Conservation (phyloP, 2,329 filamentous ascomycete genomes). For the Hypoxylon sp. region DNA sequence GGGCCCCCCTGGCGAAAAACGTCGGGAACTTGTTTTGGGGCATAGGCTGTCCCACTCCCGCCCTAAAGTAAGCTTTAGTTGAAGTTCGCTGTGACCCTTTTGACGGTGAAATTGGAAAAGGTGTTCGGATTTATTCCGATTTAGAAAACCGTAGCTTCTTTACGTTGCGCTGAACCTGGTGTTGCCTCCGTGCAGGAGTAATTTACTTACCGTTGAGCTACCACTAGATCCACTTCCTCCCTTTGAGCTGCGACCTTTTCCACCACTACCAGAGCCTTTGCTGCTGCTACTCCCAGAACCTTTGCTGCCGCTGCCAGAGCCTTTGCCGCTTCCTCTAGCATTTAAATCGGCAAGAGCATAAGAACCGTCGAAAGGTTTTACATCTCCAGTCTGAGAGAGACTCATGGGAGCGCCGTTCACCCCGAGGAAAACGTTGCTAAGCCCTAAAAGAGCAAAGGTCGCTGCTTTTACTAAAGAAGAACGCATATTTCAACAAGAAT, state of each 20-base stretch:
- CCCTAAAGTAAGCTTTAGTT: background rate
- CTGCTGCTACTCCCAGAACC: background rate
- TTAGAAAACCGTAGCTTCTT: no score
- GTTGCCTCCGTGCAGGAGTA: background rate
- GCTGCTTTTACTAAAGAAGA: background rate
- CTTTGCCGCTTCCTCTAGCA: background rate
- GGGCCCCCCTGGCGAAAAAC: background rate
- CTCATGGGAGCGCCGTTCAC: background rate
- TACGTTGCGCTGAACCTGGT: no score
- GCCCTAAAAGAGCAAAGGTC: background rate
- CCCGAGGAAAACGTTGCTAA: background rate
- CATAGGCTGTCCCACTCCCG: background rate
- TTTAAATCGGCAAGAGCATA: background rate
- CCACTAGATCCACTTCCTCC: background rate
- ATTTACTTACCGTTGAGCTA: background rate
- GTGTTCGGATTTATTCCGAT: no score
- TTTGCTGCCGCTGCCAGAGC: no score
- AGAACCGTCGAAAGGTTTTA: background rate
- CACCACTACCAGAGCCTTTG: background rate
- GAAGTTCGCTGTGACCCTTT: background rate
- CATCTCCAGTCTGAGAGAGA: background rate
- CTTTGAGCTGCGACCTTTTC: background rate
- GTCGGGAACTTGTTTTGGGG: background rate
- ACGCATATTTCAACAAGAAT: background rate
- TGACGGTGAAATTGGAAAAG: background rate